Base-by-base conservation (phyloP, 257 asterid genomes). In the Pogostemon cablin region DNA sequence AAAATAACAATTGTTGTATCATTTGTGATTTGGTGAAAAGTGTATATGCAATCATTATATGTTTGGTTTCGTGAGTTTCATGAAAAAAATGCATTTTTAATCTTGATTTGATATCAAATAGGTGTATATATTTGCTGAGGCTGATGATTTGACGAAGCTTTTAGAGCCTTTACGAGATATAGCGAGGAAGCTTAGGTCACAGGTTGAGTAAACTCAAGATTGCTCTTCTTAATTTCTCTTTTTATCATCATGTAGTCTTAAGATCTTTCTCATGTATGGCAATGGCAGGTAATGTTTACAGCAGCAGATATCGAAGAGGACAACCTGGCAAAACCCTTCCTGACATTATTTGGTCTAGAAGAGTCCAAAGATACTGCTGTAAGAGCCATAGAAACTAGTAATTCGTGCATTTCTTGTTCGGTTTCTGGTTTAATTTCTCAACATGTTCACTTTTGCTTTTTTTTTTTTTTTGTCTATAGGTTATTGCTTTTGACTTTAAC, bases 261-360 rank as follows among this genome's bases (percentile, higher is more conserved):
- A 40, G 41, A 73, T 57, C 53, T 59, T 68, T 70, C 65, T 71
- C 32, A 25, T 25, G 32, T 25, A 1, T 5, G 44, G 34, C 72
- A 52, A 62, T 64, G 80, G 84, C 95, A 95, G 97, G 80, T 95
- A 68, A 84, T 91, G 96, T 61, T 91, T 68, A 84, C 86, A 70
- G 89, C 81, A 69, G 93, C 81, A 39, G 91, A 93, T 80, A 77
- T 95, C 61, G 69, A 43, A 72, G 97, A 95, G 53, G 96, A 86
- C 58, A 91, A 91, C 75, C 95, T 95, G 47, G 95, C 92, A 52
- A 95, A 95, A 84, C 99, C 99, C 57, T 86, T 86, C 88, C 78
- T 95, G 72, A 84, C 97, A 75, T 79, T 91, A 77, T 89, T 91
- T 75, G 97, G 98, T 71, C 87, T 89, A 9, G 98, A 91, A 84